phyloP scores from a whole-genome alignment of 2,329 filamentous ascomycete genomes.

The Biscogniauxia mediterranea region DNA sequence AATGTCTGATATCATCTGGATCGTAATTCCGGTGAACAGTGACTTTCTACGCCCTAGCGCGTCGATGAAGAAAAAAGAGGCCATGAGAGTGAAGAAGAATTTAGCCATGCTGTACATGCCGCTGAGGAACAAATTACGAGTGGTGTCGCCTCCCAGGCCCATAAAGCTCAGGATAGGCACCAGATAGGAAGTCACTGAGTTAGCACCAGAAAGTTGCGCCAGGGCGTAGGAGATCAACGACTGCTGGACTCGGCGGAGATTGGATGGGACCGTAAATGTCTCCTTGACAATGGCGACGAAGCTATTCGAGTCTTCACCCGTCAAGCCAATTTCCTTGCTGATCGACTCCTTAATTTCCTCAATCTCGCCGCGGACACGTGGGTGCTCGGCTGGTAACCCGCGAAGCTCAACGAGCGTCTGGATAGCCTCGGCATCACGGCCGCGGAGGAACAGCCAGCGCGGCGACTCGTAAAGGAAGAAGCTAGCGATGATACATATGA shows the following conservation, averaged over 20 bases:
- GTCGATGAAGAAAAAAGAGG: slow-evolving; percentile 4
- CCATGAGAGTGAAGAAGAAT: slow-evolving; percentile 2
- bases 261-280: slow-evolving; percentile 36
- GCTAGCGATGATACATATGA: not conserved
- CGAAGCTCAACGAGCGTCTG: slow-evolving; percentile 30
- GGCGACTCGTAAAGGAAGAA: slow-evolving; percentile 14
- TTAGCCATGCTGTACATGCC: slow-evolving; percentile 29
- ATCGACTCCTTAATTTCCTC: slow-evolving; percentile 7
- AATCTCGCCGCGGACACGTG: slow-evolving; percentile 28
- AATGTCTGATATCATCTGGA: not conserved
- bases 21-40: slow-evolving; percentile 1
- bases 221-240: slow-evolving; percentile 37
- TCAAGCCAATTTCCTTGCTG: not conserved
- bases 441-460: slow-evolving; percentile 35
- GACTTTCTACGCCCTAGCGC: slow-evolving; percentile 1
- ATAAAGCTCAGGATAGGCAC: slow-evolving; percentile 41
- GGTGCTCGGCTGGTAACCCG: slow-evolving; percentile 30
- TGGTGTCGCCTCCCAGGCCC: slow-evolving; percentile 31
- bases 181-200: slow-evolving; percentile 43
- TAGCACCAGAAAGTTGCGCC: slow-evolving; percentile 44
- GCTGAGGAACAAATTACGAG: slow-evolving; percentile 37
- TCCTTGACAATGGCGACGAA: slow-evolving; percentile 29
- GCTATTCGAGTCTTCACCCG: not conserved
- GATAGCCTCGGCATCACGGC: slow-evolving; percentile 28
- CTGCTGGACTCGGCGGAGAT: slow-evolving; percentile 41